Evolutionary conservation across 805 yeast genomes (phyloP), one percentile per base, ranked within the genome.

Genomic region (Kuraishia cidri): DNA sequence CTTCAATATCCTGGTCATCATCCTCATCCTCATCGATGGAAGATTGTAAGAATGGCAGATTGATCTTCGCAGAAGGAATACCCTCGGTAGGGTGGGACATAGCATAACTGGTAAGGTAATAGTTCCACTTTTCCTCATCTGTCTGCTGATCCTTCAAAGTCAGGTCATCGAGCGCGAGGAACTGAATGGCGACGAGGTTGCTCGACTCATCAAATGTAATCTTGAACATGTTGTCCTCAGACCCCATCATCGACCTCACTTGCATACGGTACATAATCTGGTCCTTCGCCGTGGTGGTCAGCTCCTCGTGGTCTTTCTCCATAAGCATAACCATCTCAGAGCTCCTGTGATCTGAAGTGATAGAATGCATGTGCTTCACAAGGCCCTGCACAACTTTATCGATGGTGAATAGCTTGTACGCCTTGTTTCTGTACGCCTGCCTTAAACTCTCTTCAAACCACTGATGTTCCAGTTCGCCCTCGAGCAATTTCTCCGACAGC

Each of bases 61-160:
- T 70, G 35, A 92, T 70, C 43, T 75, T 76, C 27, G 81, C 76
- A 13, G 84, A 74, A 12, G 86, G 78, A 12, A 92, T 81, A 20
- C 97, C 97, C 56, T 92, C 99, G 2, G 99, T 92, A 24, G 98
- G 97, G 47, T 86, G 94, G 3, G 95, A 81, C 83, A 92, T 81
- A 27, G 88, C 73, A 54, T 82, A 92, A 27, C 94, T 83, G 0
- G 97, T 90, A 32, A 92, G 70, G 51, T 92, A 92, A 60, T 92
- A 90, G 52, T 86, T 88, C 82, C 95, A 92, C 47, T 73, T 74
- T 42, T 85, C 94, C 45, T 83, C 90, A 3, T 76, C 73, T 15
- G 77, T 70, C 44, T 66, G 64, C 8, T 70, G 65, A 41, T 83
- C 84, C 37, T 79, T 79, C 48, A 88, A 68, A 0, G 97, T 88